phyloP scores from a whole-genome alignment of 1,284 basidiomycete species.

The Cryptococcus wingfieldii region DNA sequence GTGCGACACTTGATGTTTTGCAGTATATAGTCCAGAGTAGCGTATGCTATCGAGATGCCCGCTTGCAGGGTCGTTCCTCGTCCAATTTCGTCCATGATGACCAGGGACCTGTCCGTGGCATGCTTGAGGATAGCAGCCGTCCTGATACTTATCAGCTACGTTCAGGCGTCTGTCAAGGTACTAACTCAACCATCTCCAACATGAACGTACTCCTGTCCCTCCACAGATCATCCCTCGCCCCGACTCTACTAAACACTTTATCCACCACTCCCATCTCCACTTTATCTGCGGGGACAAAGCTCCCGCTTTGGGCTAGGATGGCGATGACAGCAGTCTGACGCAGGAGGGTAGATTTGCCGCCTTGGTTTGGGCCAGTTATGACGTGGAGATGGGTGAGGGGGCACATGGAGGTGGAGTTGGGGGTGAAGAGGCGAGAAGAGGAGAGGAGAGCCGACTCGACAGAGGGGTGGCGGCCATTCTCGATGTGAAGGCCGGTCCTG shows the following conservation, averaged over 20 bases:
- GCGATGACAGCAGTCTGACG: conserved; percentile 87
- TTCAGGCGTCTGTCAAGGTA: neutral
- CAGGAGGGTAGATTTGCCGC: conserved; percentile 83
- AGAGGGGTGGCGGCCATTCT: conserved; percentile 81
- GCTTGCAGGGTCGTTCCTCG: conserved; percentile 89
- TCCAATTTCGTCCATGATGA: conserved; percentile 95
- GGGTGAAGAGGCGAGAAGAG: conserved; percentile 69
- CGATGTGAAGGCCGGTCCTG: conserved; percentile 64
- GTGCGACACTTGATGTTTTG: conserved; percentile 70
- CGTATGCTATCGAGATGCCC: conserved; percentile 89
- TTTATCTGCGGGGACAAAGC: conserved; percentile 81
- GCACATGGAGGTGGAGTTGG: conserved; percentile 70
- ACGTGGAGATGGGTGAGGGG: conserved; percentile 62
- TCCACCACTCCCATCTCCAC: conserved; percentile 84
- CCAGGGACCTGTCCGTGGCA: conserved; percentile 75
- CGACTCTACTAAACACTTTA: conserved; percentile 87
- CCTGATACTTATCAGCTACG: conserved; percentile 11
- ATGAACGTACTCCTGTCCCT: conserved; percentile 88
- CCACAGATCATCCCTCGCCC: conserved; percentile 92
- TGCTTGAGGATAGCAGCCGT: conserved; percentile 59
- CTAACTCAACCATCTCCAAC: conserved; percentile 50
- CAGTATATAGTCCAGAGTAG: conserved; percentile 77
- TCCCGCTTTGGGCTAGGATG: conserved; percentile 87
- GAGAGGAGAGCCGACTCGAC: conserved; percentile 83
- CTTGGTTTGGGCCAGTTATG: conserved; percentile 97